A percentile compares a stretch with the other conserved stretches of the same genome.
These are phyloP conservation scores for Pythium folliculosum DNA, from an alignment of 352 stramenopile genomes.

Conservation along the genomic window DNA sequence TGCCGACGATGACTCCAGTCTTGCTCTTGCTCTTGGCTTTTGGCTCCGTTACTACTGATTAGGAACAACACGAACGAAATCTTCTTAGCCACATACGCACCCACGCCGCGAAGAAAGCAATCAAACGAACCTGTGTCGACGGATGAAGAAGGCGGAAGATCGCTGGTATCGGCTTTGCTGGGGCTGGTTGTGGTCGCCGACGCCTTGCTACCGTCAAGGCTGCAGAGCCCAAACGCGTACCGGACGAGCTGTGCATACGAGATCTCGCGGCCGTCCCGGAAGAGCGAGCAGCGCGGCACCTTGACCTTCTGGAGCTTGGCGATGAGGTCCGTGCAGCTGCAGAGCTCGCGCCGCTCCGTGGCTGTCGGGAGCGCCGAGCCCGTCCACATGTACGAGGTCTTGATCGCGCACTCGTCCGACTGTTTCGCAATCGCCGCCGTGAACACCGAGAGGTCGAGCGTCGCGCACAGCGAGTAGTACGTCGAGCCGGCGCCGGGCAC, in stretches of 20 bases:
- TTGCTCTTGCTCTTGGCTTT: conserved; percentile 5
- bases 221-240: conserved; percentile 18
- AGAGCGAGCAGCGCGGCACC: conserved; percentile 8
- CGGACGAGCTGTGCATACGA: conserved; percentile 4
- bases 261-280: background rate
- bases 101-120: background rate
- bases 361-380: background rate
- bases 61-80: background rate
- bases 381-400: conserved; percentile 7
- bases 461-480: conserved; percentile 1
- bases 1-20: conserved; percentile 9
- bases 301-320: background rate
- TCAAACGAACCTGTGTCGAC: background rate
- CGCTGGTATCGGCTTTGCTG: background rate
- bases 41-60: background rate
- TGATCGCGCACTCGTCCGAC: conserved; percentile 9
- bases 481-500: background rate
- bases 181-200: background rate
- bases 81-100: background rate
- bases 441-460: conserved; percentile 6
- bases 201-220: background rate
- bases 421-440: background rate
- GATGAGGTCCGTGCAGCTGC: conserved; percentile 5
- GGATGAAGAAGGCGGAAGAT: background rate
- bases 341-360: conserved; percentile 1